A percentile compares a stretch with the other conserved stretches of the same genome.
These are phyloP conservation scores for Spiraea crenata DNA, from an alignment of 331 rosid species.

Conservation along the genomic window DNA sequence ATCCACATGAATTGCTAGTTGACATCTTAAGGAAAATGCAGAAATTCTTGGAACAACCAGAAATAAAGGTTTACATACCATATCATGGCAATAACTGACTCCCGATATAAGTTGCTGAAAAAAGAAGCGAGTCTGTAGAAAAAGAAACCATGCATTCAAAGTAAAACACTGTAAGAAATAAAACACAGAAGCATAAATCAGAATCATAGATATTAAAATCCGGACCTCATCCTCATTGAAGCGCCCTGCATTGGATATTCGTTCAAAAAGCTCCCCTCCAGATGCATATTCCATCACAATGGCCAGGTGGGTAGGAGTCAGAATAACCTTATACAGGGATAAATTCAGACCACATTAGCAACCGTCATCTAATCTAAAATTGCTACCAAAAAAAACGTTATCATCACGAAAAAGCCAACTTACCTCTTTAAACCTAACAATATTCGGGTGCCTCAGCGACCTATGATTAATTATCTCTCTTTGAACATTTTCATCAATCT, in stretches of 20 bases:
- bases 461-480: conserved; percentile 91
- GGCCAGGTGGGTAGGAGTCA: conserved; percentile 91
- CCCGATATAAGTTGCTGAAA: conserved; percentile 75
- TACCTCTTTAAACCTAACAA: conserved; percentile 88
- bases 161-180: neutral
- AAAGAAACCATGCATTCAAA: conserved; percentile 20
- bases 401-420: conserved; percentile 11
- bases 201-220: conserved; percentile 5
- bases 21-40: too few species aligned
- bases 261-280: conserved; percentile 84
- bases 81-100: conserved; percentile 46
- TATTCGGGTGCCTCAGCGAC: conserved; percentile 87
- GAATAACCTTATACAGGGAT: conserved; percentile 45
- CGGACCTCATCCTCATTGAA: conserved; percentile 84
- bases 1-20: too few species aligned
- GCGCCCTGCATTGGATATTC: conserved; percentile 70
- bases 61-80: conserved; percentile 62
- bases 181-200: neutral
- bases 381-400: neutral
- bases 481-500: conserved; percentile 88
- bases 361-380: neutral
- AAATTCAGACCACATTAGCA: neutral
- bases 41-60: neutral
- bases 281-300: conserved; percentile 95
- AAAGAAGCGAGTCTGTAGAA: conserved; percentile 83